phyloP scores from a whole-genome alignment of 345 rosid genomes.

The Orychophragmus violaceus region DNA sequence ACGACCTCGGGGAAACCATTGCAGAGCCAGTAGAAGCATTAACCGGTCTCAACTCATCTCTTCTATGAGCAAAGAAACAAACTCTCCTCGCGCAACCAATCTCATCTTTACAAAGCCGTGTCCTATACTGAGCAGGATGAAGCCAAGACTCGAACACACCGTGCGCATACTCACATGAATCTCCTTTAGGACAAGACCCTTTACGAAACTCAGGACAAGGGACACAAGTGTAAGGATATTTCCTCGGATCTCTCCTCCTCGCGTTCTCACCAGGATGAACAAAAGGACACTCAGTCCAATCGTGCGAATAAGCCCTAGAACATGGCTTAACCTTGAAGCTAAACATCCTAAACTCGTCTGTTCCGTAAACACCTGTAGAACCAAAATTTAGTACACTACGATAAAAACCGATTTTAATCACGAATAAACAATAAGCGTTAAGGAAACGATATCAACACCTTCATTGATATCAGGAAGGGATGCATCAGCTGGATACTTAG shows the following conservation, averaged over 20 bases:
- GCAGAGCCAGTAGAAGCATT: slow-evolving; percentile 92
- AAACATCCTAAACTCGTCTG: slow-evolving; percentile 94
- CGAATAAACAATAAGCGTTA: too few relatives aligned
- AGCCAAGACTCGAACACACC: slow-evolving; percentile 99
- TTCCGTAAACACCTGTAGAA: slow-evolving; percentile 61
- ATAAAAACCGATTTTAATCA: too few relatives aligned
- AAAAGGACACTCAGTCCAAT: slow-evolving; percentile 98
- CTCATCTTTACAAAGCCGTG: slow-evolving; percentile 96
- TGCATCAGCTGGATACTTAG: slow-evolving; percentile 70
- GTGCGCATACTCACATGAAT: slow-evolving; percentile 89
- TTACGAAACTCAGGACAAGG: slow-evolving; percentile 98
- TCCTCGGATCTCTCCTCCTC: slow-evolving; percentile 91
- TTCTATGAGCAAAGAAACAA: slow-evolving; percentile 94
- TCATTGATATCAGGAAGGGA: slow-evolving; percentile 83
- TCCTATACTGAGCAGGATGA: slow-evolving; percentile 94
- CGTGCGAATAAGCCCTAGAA: slow-evolving; percentile 97
- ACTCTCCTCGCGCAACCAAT: slow-evolving; percentile 81
- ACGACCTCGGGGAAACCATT: slow-evolving; percentile 79
- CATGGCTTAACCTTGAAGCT: slow-evolving; percentile 94
- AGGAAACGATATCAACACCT: too few relatives aligned
- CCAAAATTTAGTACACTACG: too few relatives aligned
- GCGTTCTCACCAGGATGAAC: slow-evolving; percentile 99
- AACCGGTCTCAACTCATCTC: slow-evolving; percentile 80
- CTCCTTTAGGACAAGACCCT: slow-evolving; percentile 86
- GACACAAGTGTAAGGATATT: slow-evolving; percentile 89